These are phyloP conservation scores for Echeveria elegans DNA, from an alignment of 164 flowering plant species.

Conservation along the genomic window DNA sequence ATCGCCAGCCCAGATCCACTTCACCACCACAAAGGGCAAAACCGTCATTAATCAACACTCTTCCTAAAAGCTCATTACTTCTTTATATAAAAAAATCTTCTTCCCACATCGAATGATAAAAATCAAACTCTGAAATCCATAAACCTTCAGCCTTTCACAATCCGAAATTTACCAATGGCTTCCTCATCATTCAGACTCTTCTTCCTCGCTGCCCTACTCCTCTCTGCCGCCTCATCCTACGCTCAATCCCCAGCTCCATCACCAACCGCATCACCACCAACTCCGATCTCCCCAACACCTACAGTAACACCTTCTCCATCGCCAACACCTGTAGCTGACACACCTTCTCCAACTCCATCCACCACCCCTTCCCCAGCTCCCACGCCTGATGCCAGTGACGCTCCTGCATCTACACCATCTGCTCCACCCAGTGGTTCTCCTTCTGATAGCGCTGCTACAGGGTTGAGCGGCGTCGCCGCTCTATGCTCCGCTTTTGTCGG, in stretches of 20 bases:
- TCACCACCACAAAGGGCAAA: background rate
- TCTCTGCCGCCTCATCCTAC: background rate
- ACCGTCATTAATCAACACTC: background rate
- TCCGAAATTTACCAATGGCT: background rate
- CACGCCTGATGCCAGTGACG: background rate
- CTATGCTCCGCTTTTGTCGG: background rate
- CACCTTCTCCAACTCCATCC: background rate
- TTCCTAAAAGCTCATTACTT: background rate
- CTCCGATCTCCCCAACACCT: background rate
- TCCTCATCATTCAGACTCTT: background rate
- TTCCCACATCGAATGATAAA: background rate
- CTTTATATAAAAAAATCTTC: background rate
- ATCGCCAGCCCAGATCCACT: slow-evolving; percentile 8
- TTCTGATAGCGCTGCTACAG: background rate
- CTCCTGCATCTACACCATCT: background rate
- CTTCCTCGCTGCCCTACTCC: background rate
- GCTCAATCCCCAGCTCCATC: slow-evolving; percentile 5
- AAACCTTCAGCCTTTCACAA: background rate
- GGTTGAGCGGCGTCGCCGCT: background rate
- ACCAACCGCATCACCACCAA: background rate
- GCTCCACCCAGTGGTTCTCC: background rate
- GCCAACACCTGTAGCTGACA: background rate
- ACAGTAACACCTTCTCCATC: background rate
- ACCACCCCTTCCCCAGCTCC: background rate
- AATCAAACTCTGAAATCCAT: background rate